Conservation (phyloP, 2,329 filamentous ascomycete genomes). For the Nemania sp. region DNA sequence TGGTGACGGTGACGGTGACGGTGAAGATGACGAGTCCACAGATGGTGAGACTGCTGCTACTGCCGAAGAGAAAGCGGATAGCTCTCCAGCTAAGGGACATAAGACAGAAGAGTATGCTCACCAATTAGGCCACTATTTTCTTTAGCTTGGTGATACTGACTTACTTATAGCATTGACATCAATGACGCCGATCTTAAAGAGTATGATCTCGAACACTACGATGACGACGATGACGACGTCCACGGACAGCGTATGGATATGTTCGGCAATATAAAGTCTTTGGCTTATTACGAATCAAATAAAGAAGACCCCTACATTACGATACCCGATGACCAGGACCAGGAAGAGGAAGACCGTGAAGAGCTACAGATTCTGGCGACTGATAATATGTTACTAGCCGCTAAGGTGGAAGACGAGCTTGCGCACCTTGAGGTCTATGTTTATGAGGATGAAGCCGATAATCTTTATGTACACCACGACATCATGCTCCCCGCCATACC, state of each 20-base stretch:
- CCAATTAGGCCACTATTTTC: not conserved
- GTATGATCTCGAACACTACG: conserved; percentile 96
- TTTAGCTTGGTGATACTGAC: conserved; percentile 26
- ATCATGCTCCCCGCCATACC: conserved; percentile 99
- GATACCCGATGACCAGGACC: conserved; percentile 75
- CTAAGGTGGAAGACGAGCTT: conserved; percentile 96
- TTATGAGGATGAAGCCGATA: conserved; percentile 94
- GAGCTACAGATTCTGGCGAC: conserved; percentile 93
- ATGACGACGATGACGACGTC: conserved; percentile 79
- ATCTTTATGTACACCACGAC: conserved; percentile 98
- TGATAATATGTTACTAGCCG: conserved; percentile 91
- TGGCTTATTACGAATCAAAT: conserved; percentile 94
- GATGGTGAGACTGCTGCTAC: conserved; percentile 1
- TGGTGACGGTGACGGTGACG: conserved; percentile 40
- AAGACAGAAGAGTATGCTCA: conserved; percentile 44
- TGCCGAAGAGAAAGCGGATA: conserved; percentile 16
- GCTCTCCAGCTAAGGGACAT: conserved; percentile 24
- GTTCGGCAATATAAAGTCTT: conserved; percentile 93
- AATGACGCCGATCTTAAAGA: conserved; percentile 92
- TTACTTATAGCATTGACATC: conserved; percentile 59
- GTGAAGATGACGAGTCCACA: not conserved
- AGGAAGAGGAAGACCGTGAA: conserved; percentile 90
- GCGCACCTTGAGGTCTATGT: conserved; percentile 97
- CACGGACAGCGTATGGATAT: conserved; percentile 84
- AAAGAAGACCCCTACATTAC: conserved; percentile 98